phyloP scores from a whole-genome alignment of 441 rosid genomes.

The Lepidium campestre region DNA sequence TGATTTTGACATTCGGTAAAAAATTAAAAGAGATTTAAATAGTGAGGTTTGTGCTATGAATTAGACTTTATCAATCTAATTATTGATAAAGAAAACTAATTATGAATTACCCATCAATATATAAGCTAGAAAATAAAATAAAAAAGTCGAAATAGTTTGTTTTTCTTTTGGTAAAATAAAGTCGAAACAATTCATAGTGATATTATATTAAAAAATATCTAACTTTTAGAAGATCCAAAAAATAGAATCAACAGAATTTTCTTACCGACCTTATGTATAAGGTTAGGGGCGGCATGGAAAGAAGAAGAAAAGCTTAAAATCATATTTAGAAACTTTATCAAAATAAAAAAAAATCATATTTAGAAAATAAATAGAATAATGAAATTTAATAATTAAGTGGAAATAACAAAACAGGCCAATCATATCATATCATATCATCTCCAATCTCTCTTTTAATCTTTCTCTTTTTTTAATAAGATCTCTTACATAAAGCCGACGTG shows the following conservation, averaged over 20 bases:
- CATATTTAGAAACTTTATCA: background rate
- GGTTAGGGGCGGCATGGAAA: conserved; percentile 15
- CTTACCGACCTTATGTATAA: background rate
- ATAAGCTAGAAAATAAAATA: no score
- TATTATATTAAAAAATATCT: background rate
- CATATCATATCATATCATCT: conserved; percentile 24
- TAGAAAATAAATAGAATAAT: background rate
- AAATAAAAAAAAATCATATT: no score
- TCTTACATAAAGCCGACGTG: conserved; percentile 23
- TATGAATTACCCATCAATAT: no score
- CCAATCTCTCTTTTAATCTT: conserved; percentile 13
- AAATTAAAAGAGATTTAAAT: no score
- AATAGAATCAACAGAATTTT: background rate
- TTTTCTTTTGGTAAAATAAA: no score
- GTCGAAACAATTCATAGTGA: no score
- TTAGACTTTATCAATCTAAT: no score
- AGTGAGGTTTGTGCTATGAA: no score
- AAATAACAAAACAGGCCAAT: conserved; percentile 11
- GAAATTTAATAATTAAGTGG: conserved; percentile 4
- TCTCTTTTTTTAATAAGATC: conserved; percentile 16
- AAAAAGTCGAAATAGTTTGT: no score
- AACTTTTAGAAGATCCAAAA: background rate
- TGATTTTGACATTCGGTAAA: no score
- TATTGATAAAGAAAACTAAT: no score
- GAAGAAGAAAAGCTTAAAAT: background rate